Evolutionary conservation across 2,329 filamentous ascomycete genomes (phyloP), one percentile per base, ranked within the genome.

Genomic region (Colletotrichum gigasporum): DNA sequence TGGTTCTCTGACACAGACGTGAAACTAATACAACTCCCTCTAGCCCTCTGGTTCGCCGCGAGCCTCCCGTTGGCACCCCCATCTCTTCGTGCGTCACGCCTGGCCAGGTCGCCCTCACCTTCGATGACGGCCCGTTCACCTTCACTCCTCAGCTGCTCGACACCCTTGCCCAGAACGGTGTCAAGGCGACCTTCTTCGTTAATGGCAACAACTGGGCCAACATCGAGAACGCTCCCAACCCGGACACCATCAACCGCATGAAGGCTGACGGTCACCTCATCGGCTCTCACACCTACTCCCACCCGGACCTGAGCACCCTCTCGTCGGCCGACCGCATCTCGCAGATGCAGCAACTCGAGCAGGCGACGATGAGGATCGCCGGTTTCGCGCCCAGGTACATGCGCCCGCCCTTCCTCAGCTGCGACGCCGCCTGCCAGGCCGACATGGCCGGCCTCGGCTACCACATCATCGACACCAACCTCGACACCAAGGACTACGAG

Each of bases 401-500:
- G 75, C 76, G 80, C 3, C 72, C 82, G 1, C 82, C 82, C 0
- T 82, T 79, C 63, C 77, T 82, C 3, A 79, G 79, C 56, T 83
- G 82, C 72, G 63, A 65, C 8, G 70, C 60, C 6, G 71, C 67
- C 3, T 68, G 66, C 55, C 16, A 35, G 22, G 26, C 34, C 35
- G 66, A 68, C 54, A 28, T 68, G 16, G 24, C 39, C 22, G 68
- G 68, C 22, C 71, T 87, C 26, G 83, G 82, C 39, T 89, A 88
- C 73, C 85, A 88, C 70, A 73, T 87, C 66, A 78, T 84, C 63
- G 85, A 84, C 69, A 85, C 83, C 68, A 83, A 87, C 69, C 73
- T 89, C 11, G 87, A 90, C 71, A 89, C 87, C 14, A 84, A 87
- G 66, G 87, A 89, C 73, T 89, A 86, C 70, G 77, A 85, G 69